Percentiles rank a stretch among this genome's conserved stretches.
These are phyloP conservation scores for Sugiyamaella boreocaroliniensis DNA, from an alignment of 805 yeast species.

Conservation along the genomic window DNA sequence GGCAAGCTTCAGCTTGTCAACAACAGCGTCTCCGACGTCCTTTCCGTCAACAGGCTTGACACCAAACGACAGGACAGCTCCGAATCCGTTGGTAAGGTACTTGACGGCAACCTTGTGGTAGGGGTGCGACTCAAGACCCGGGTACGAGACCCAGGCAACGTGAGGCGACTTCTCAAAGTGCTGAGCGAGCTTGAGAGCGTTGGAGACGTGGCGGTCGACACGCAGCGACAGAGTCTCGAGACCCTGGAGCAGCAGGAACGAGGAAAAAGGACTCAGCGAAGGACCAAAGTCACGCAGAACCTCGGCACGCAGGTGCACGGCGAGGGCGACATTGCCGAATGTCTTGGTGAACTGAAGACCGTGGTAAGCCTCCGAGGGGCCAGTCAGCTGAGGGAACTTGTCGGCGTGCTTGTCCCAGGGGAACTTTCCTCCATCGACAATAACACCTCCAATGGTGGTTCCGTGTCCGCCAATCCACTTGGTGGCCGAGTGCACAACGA, in stretches of 20 bases:
- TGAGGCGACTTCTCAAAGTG: conserved; percentile 59
- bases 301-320: conserved; percentile 75
- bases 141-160: conserved; percentile 87
- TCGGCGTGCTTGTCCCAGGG: conserved; percentile 83
- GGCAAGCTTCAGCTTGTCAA: conserved; percentile 75
- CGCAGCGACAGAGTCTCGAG: conserved; percentile 89
- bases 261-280: conserved; percentile 75
- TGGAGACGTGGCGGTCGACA: conserved; percentile 84
- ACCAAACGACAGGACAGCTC: conserved; percentile 86
- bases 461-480: conserved; percentile 99
- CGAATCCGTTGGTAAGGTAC: conserved; percentile 72
- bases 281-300: conserved; percentile 91
- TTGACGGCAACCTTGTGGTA: conserved; percentile 78
- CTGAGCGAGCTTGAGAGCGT: conserved; percentile 74
- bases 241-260: conserved; percentile 85
- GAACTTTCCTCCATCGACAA: conserved; percentile 87
- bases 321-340: conserved; percentile 72
- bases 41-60: conserved; percentile 58
- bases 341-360: conserved; percentile 79
- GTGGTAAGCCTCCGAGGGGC: conserved; percentile 92
- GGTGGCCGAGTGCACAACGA: conserved; percentile 89
- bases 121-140: conserved; percentile 75
- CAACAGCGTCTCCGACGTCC: conserved; percentile 76
- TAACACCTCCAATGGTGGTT: conserved; percentile 85
- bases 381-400: conserved; percentile 83